Base-by-base conservation (phyloP, 352 stramenopile species). In the Pythium rishiriense region DNA sequence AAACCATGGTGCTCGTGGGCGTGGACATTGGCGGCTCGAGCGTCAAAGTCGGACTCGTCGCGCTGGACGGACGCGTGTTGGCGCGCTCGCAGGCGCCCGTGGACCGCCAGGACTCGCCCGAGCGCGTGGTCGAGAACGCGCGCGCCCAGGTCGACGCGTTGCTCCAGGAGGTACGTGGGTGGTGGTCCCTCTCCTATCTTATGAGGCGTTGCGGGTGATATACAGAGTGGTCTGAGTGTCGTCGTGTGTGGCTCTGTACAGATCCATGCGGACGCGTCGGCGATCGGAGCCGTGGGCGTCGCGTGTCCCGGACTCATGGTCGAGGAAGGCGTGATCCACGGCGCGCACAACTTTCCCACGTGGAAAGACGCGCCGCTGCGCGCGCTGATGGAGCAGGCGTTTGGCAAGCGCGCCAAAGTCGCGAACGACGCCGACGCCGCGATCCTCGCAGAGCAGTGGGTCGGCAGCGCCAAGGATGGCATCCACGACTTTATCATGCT, bases 401-500 rank as follows among this genome's bases (percentile, higher is more conserved):
- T 94, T 21, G 72, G 71, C 43, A 70, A 66, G 8, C 31, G 86
- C 62, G 74, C 87, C 0, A 68, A 66, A 3, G 33, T 94, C 29
- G 88, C 78, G 62, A 94, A 94, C 26, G 86, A 94, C 48, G 86
- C 86, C 3, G 86, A 94, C 58, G 86, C 86, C 12, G 86, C 86
- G 59, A 85, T 93, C 49, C 57, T 91, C 51, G 86, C 86, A 10
- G 86, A 95, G 64, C 75, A 90, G 51, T 95, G 84, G 86, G 78
- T 93, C 26, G 86, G 86, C 53, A 80, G 70, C 8, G 86, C 86
- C 11, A 86, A 83, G 49, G 64, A 66, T 12, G 66, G 69, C 29
- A 64, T 93, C 41, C 74, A 83, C 50, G 78, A 87, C 58, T 91
- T 93, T 46, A 79, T 93, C 71, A 95, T 95, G 86, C 64, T 95